Evolutionary conservation across 1,139 yeast genomes (phyloP).

Genomic region (Arxiozyma heterogenica): DNA sequence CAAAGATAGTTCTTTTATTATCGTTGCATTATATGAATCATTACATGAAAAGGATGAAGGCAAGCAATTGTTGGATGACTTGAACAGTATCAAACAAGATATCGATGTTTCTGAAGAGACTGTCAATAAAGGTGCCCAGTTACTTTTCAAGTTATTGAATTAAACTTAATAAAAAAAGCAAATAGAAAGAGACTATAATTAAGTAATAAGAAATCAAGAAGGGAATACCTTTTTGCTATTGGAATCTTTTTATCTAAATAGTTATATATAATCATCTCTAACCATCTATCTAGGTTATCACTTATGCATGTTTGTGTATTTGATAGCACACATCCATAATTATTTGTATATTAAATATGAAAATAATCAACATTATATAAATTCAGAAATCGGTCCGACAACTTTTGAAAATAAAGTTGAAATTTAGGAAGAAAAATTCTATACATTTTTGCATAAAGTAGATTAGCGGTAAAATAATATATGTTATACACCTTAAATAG

Average conservation of each 20-base stretch:
- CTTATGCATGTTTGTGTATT: background rate
- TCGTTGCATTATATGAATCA: conserved; percentile 62
- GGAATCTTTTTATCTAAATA: background rate
- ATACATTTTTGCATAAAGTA: no score
- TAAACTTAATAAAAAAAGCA: conserved; percentile 2
- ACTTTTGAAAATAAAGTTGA: no score
- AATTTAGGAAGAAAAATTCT: background rate
- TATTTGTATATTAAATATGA: no score
- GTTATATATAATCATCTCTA: background rate
- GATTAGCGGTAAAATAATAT: background rate
- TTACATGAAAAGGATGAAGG: conserved; percentile 34
- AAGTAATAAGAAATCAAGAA: background rate
- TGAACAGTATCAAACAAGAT: conserved; percentile 46
- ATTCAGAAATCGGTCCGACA: background rate
- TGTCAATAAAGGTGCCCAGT: conserved; percentile 73
- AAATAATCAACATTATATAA: background rate
- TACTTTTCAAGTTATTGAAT: conserved; percentile 40
- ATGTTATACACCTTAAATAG: background rate
- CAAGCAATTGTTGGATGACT: conserved; percentile 39
- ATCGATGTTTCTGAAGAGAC: conserved; percentile 36
- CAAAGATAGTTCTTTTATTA: conserved; percentile 67
- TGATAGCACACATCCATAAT: background rate
- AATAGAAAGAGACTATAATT: background rate
- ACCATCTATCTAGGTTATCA: background rate
- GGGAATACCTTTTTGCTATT: background rate